Evolutionary conservation across 176 grass and related monocot species (phyloP), one percentile per base, ranked within the genome.

Genomic region (Avena atlantica): DNA sequence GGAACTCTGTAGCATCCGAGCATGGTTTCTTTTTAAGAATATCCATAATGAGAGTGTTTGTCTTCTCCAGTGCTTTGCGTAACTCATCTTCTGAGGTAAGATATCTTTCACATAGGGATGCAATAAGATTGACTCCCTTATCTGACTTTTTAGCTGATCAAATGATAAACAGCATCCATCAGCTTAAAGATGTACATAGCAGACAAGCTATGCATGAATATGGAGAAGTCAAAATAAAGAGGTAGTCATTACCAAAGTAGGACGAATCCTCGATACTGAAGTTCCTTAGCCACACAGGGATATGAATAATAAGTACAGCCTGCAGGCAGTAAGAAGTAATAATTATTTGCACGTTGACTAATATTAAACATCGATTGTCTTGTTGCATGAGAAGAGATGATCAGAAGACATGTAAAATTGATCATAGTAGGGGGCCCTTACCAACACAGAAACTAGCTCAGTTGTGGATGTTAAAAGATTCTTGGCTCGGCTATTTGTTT

Each of bases 401-500:
- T 70, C 49, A 76, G 61, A 58, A 25, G 8, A 42, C 51, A 58
- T 61, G 36, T 51, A 64, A 60, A 48, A 72, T 79, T 80, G 40
- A 48, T 23, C 25, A 58, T 70, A 73, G 42, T 40, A 52, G 31
- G 48, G 66, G 60, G 78, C 57, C 52, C 62, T 82, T 86, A 91
- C 90, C 94, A 99, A 88, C 52, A 96, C 87, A 76, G 97, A 99
- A 59, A 96, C 83, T 17, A 99, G 83, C 82, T 79, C 87, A 62
- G 92, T 99, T 31, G 90, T 99, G 72, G 93, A 99, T 67, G 97
- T 99, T 59, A 99, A 94, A 62, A 99, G 94, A 90, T 99, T 94
- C 89, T 94, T 99, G 83, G 92, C 94, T 57, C 75, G 78, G 60
- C 87, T 87, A 21, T 89, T 91, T 89, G 94, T 88, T 89, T 94